Evolutionary conservation across 345 rosid species (phyloP), one percentile per base, ranked within the genome.

Genomic region (Brassica nigra): DNA sequence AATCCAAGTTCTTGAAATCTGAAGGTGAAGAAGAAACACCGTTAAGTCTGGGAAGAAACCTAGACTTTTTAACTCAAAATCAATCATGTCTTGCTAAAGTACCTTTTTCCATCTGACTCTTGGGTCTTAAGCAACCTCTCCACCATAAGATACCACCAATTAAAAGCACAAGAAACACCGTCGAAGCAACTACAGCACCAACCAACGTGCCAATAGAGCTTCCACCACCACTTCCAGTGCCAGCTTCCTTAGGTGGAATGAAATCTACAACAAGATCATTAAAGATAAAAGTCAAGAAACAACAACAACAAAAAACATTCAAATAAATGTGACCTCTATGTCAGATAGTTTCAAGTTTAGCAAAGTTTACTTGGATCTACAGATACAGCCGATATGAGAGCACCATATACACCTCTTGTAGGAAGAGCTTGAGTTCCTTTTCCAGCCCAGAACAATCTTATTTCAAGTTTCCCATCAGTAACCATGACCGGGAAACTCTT

Each of bases 371-470:
- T 44, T 58, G 88, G 83, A 31, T 57, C 71, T 12, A 83, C 84
- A 1, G 88, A 77, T 14, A 91, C 76, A 52, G 88, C 97, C 16
- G 92, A 87, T 68, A 91, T 84, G 63, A 91, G 84, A 82, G 93
- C 67, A 59, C 93, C 96, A 66, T 89, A 87, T 16, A 84, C 84
- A 52, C 90, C 90, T 86, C 72, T 70, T 0, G 0, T 0, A 42
- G 91, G 97, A 8, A 88, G 57, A 18, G 28, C 74, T 36, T 66
- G 67, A 12, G 94, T 90, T 71, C 97, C 97, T 78, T 77, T 89
- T 11, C 91, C 94, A 42, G 91, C 91, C 91, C 92, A 89, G 27
- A 82, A 74, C 0, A 91, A 80, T 33, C 87, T 89, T 39, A 89
- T 86, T 76, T 91, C 93, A 76, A 87, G 39, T 12, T 83, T 87